Base-by-base conservation (phyloP, 2,329 filamentous ascomycete genomes). In the Colletotrichum phormii region DNA sequence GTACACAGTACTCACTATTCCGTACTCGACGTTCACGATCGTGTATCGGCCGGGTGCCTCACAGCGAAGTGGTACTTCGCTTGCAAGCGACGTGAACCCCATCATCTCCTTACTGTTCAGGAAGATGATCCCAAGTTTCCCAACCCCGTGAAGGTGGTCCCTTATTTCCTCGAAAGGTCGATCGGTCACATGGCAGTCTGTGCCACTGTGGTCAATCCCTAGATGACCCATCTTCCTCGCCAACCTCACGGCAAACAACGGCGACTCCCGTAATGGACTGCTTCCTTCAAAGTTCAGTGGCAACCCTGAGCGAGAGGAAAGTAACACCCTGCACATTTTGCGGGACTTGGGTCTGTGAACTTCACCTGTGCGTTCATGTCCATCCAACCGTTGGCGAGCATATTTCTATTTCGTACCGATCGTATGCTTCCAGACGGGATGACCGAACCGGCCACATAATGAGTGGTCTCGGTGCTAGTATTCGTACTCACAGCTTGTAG, bases 281-380 rank as follows among this genome's bases (percentile, higher is more conserved):
- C 49, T 37, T 22, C 60, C 26, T 29, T 26, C 7, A n/a, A 49
- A 49, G 49, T 26, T 31, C 58, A 51, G 35, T 33, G 55, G 26
- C 65, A 26, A 59, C 18, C 69, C 55, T 33, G 58, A 63, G 69
- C 69, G 64, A 65, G 31, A 59, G 59, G 59, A 29, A 60, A 33
- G 69, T 64, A 55, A 64, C 60, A 26, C 59, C 64, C 31, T 59
- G 37, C 37, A 60, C 37, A 24, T n/a, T 12, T 37, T 26, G 58
- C 42, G 42, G 64, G 58, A n/a, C 64, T 58, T 26, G 31, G 13
- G 51, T 51, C 29, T 67, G 29, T 42, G 33, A 42, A 3, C 35
- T 42, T 42, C 6, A 42, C 15, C 15, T 18, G 37, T 31, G 31
- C 31, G 51, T 29, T 68, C 63, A 60, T 58, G 57, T 64, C 37